A percentile compares a stretch with the other conserved stretches of the same genome.
phyloP scores from a whole-genome alignment of 2,329 filamentous ascomycete genomes.

The Drechslerella dactyloides region DNA sequence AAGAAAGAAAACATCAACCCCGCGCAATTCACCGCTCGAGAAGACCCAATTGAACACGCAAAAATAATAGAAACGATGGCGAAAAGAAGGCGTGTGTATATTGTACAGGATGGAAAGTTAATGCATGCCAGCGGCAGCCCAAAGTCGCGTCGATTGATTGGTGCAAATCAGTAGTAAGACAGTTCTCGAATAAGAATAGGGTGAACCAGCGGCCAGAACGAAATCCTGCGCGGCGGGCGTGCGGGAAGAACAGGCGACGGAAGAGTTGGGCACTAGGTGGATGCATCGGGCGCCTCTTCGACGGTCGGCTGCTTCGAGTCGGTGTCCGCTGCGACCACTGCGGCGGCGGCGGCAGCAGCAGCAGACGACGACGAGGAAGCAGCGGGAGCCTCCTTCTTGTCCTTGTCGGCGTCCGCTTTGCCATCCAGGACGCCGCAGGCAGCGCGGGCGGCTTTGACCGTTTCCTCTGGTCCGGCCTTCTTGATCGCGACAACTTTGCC shows the following conservation, averaged over 20 bases:
- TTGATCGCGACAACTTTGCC: slow-evolving; percentile 53
- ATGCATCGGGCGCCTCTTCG: slow-evolving; percentile 46
- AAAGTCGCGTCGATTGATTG: slow-evolving; percentile 3
- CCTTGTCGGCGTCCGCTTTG: slow-evolving; percentile 26
- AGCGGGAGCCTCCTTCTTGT: slow-evolving; percentile 15
- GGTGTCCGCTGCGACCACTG: slow-evolving; percentile 13
- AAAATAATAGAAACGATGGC: not conserved
- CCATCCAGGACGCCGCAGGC: slow-evolving; percentile 49
- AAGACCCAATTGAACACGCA: not conserved
- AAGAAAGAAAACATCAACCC: not conserved
- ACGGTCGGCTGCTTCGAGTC: slow-evolving; percentile 46
- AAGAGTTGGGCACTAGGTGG: slow-evolving; percentile 22
- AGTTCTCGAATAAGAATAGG: slow-evolving; percentile 13
- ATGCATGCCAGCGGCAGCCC: not conserved
- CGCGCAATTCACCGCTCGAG: slow-evolving; percentile 7
- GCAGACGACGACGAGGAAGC: not conserved
- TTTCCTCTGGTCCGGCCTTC: slow-evolving; percentile 51
- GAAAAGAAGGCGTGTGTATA: not conserved
- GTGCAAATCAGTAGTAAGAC: slow-evolving; percentile 32
- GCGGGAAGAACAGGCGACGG: too few relatives aligned
- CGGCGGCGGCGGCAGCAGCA: slow-evolving; percentile 8
- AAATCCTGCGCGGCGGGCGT: not conserved
- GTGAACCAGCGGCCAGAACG: not conserved
- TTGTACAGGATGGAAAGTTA: slow-evolving; percentile 1
- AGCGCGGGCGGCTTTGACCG: slow-evolving; percentile 52